Evolutionary conservation across 2,329 filamentous ascomycete genomes (phyloP), one percentile per base, ranked within the genome.

Genomic region (Phaeosphaeria sp.): DNA sequence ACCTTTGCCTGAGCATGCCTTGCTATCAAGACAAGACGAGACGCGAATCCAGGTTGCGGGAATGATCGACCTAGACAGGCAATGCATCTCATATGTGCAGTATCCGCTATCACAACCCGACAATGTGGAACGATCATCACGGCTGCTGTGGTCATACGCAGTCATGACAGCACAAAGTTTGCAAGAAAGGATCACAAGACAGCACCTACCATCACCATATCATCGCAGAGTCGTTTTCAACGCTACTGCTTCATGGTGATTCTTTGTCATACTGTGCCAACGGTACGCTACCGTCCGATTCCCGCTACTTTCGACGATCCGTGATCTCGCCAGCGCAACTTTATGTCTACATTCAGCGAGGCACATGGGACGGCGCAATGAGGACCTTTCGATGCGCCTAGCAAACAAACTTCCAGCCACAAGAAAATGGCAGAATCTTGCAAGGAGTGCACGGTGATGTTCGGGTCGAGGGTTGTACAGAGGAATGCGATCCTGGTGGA

Each of bases 391-490:
- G 11, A 9, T 44, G 18, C 21, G 42, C 21, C 46, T 6, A 23
- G 13, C 46, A 47, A 27, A 47, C 23, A 47, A 18, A 27, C 11
- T 25, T 47, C 21, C 36, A 46, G 43, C 43, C 43, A 46, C 43
- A 25, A 46, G 20, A 30, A 27, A 22, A 47, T 47, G 21, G 46
- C 46, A 30, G 18, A 1, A 27, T 47, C 6, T 18, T 30, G 22
- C 23, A 22, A 47, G 46, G 46, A 47, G 46, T 30, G 46, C 22
- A 30, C 46, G 46, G 46, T 47, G 46, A 47, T 47, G 46, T 47
- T 47, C 46, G 46, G 46, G 23, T 27, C 21, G 22, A 27, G 46
- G 13, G 46, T 47, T 30, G 46, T 25, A 30, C 46, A 47, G 22
- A 47, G 46, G 46, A 47, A 47, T 47, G 46, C 23, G 22, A 18